phyloP scores from a whole-genome alignment of 768 basidiomycete genomes.

The Lactifluus volemus region DNA sequence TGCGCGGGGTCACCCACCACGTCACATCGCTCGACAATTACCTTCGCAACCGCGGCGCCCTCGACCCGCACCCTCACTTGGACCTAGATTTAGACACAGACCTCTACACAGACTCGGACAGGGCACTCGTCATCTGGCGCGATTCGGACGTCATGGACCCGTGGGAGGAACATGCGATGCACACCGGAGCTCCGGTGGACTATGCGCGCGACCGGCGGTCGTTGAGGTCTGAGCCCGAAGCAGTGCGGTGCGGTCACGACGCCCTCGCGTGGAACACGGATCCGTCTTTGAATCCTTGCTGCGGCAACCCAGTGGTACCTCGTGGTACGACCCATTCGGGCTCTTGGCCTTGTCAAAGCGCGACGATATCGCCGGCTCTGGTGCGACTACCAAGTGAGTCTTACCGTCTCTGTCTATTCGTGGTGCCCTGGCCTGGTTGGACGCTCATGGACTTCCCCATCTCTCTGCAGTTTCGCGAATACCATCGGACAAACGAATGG shows the following conservation, averaged over 20 bases:
- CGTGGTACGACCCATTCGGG: conserved; percentile 37
- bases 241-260: conserved; percentile 62
- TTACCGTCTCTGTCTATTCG: not conserved
- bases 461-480: conserved; percentile 46
- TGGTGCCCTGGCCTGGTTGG: not conserved
- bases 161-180: conserved; percentile 37
- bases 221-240: conserved; percentile 11
- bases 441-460: not conserved
- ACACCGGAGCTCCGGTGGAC: conserved; percentile 21
- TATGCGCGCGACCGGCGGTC: conserved; percentile 1
- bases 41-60: conserved; percentile 45
- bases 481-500: conserved; percentile 62
- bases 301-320: conserved; percentile 27
- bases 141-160: conserved; percentile 57
- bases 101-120: conserved; percentile 36
- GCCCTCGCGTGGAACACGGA: conserved; percentile 56
- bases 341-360: conserved; percentile 35
- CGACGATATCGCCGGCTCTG: conserved; percentile 47
- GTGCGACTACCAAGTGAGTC: conserved; percentile 45
- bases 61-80: conserved; percentile 36
- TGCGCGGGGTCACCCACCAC: conserved; percentile 59
- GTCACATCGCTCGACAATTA: conserved; percentile 66
- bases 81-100: conserved; percentile 21
- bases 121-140: conserved; percentile 61
- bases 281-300: conserved; percentile 45